Base-by-base conservation (phyloP, 2,329 filamentous ascomycete species). In the Bipolaris bicolor region DNA sequence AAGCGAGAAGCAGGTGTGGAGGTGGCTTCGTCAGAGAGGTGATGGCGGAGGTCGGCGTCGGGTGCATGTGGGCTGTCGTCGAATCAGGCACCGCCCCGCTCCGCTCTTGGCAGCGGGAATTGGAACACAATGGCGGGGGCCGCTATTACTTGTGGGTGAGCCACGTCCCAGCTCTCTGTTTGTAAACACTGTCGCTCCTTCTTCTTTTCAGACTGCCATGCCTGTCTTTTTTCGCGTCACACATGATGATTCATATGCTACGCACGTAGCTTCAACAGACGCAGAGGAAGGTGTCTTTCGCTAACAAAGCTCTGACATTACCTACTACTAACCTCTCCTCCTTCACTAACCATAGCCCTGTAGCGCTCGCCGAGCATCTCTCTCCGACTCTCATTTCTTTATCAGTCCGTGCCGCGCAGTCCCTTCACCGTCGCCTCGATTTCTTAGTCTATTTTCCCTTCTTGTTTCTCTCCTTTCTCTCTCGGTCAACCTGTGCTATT, bases 1-100 rank as follows among this genome's bases (percentile, higher is more conserved):
- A 58, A 52, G 63, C 64, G 68, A 57, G 61, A 64, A 62, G 60
- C 62, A 63, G 64, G 44, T 59, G 63, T 57, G 49, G 61, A 49
- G 55, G 63, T 62, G 68, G 57, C 62, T 65, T 69, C 61, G 72
- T 68, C 66, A 71, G 63, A 64, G 68, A 63, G 63, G 69, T 70
- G 69, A 71, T 54, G 55, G 39, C 55, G 68, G 70, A 67, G 63
- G 62, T 62, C 65, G 67, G 66, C 63, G 61, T 60, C 64, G 67
- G 40, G 65, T 64, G 52, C 63, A 62, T 61, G 63, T 69, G 61
- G 61, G 64, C 55, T 64, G 65, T 62, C 58, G 55, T 65, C 62
- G 64, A 65, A 69, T 62, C 64, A 64, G 52, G 59, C 61, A 58
- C 60, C 58, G 57, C 65, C 66, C 69, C 70, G 68, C 69, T 62